Base-by-base conservation (phyloP, 345 rosid species). In the Bruguiera sexangula region DNA sequence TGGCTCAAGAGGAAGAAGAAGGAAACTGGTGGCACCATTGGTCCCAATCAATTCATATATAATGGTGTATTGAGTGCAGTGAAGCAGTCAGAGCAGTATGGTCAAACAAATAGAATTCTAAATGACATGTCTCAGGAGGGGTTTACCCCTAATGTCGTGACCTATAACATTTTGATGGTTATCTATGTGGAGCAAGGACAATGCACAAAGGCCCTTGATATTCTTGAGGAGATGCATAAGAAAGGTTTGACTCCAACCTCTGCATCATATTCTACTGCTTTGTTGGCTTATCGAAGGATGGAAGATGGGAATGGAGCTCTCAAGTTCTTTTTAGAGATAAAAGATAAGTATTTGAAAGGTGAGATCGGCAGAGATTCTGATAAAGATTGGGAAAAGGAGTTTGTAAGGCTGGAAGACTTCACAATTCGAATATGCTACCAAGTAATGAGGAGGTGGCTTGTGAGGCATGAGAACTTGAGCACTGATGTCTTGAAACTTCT, bases 401-500 rank as follows among this genome's bases (percentile, higher is more conserved):
- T 82, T 73, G 75, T 76, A 27, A 88, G 82, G 83, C 89, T 89
- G 1, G 87, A 87, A 74, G 84, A 87, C 73, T 89, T 86, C 75
- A 80, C 79, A 1, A 78, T 85, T 65, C 88, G 88, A 20, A 85
- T 88, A 72, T 89, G 93, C 83, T 90, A 84, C 77, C 96, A 87
- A 80, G 88, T 90, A 63, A 88, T 87, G 96, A 81, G 96, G 60
- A 68, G 87, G 73, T 95, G 96, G 99, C 86, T 92, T 53, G 92
- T 82, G 64, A 83, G 71, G 72, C 69, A 72, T 57, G 91, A 81
- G 75, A 83, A 86, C 70, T 65, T 70, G 48, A 82, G 85, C 27
- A 74, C 82, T 21, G 71, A 80, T 60, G 96, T 88, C 73, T 68
- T 91, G 75, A 88, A 84, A 70, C 92, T 92, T 75, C 77, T 95